Conservation (phyloP, 2,329 filamentous ascomycete genomes). For the Cladosporium sp. region DNA sequence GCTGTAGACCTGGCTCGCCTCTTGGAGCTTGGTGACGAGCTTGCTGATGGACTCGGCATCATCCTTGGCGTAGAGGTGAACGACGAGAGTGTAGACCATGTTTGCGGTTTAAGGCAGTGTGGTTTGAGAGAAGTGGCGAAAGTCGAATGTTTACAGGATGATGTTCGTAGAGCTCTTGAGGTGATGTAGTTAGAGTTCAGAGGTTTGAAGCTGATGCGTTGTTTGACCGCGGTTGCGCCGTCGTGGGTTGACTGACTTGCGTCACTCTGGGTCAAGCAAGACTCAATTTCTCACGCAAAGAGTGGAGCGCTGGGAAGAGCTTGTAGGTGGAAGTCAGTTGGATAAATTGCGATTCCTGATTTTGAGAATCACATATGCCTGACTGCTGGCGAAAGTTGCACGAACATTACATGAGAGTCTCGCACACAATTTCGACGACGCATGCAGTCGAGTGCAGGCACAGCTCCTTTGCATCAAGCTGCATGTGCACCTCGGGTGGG, state of each 20-base stretch:
- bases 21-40: slow-evolving; percentile 70
- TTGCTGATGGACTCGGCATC: slow-evolving; percentile 65
- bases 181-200: slow-evolving; percentile 18
- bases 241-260: slow-evolving; percentile 10
- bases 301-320: background rate
- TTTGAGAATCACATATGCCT: background rate
- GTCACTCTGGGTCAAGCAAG: slow-evolving; percentile 13
- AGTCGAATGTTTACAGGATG: background rate
- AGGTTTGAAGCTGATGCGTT: slow-evolving; percentile 18
- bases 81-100: slow-evolving; percentile 71
- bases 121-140: background rate
- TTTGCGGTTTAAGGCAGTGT: slow-evolving; percentile 29
- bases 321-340: background rate
- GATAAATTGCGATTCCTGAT: background rate
- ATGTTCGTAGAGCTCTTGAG: slow-evolving; percentile 8
- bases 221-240: slow-evolving; percentile 20
- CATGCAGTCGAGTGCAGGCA: background rate
- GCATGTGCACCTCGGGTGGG: background rate
- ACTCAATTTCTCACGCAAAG: background rate
- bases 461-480: background rate
- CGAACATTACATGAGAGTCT: background rate
- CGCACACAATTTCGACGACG: background rate
- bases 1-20: slow-evolving; percentile 72
- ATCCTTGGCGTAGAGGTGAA: slow-evolving; percentile 70
- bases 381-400: background rate